Percentiles rank a stretch among this genome's conserved stretches.
These are phyloP conservation scores for Colletotrichum nymphaeae DNA, from an alignment of 2,329 filamentous ascomycete genomes.

Conservation along the genomic window DNA sequence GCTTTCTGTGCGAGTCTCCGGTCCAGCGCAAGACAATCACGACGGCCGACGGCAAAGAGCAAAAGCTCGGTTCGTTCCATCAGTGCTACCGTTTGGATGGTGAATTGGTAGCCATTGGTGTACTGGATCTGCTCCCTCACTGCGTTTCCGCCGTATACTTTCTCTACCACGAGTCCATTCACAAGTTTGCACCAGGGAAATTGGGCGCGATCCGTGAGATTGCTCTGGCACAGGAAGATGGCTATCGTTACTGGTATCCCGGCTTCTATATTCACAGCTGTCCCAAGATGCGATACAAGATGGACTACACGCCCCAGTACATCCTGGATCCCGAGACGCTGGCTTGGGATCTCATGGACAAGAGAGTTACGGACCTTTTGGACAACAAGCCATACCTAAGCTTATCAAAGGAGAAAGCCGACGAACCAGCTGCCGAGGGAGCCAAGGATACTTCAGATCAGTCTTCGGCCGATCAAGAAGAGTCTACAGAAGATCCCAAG, in stretches of 20 bases:
- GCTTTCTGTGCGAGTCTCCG: slow-evolving; percentile 81
- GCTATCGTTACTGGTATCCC: slow-evolving; percentile 82
- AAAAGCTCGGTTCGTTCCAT: slow-evolving; percentile 78
- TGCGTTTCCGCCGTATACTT: slow-evolving; percentile 88
- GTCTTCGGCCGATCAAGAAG: not conserved
- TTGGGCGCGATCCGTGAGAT: slow-evolving; percentile 81
- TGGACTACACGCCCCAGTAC: slow-evolving; percentile 79
- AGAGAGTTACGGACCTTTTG: slow-evolving; percentile 58
- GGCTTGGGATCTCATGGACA: slow-evolving; percentile 70
- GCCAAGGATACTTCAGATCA: slow-evolving; percentile 27
- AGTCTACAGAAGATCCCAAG: slow-evolving; percentile 27
- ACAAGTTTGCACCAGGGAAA: slow-evolving; percentile 78
- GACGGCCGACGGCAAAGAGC: slow-evolving; percentile 61
- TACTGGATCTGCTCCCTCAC: slow-evolving; percentile 81
- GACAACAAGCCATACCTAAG: slow-evolving; percentile 69
- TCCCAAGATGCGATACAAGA: slow-evolving; percentile 88
- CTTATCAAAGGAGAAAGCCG: slow-evolving; percentile 46
- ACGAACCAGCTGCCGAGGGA: slow-evolving; percentile 40
- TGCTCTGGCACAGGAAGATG: slow-evolving; percentile 73
- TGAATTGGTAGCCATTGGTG: slow-evolving; percentile 78
- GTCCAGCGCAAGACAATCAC: slow-evolving; percentile 60
- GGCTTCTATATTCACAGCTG: slow-evolving; percentile 87
- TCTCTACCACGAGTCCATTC: slow-evolving; percentile 81
- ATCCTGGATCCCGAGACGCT: slow-evolving; percentile 77
- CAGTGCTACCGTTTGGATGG: slow-evolving; percentile 86